Evolutionary conservation across 306 rosid species (phyloP).

Genomic region (Vicia faba): DNA sequence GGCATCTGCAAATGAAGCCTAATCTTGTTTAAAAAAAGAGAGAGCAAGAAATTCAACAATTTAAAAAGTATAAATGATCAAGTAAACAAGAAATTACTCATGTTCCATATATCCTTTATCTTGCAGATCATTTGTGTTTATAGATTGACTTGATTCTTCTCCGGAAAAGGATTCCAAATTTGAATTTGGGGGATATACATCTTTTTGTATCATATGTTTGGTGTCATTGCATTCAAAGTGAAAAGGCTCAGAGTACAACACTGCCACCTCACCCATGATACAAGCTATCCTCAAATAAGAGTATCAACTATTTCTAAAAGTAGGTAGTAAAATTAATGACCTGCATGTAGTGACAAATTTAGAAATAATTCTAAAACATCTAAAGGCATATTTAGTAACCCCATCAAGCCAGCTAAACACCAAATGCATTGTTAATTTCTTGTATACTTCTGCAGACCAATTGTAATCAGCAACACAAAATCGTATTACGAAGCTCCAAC

Average conservation of each 20-base stretch:
- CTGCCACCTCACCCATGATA: conserved; percentile 61
- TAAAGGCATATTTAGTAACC: conserved; percentile 64
- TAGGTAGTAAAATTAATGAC: conserved; percentile 55
- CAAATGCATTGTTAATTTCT: conserved; percentile 66
- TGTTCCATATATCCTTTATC: conserved; percentile 66
- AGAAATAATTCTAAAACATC: conserved; percentile 54
- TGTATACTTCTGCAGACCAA: conserved; percentile 70
- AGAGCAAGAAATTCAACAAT: neutral
- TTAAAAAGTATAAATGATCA: neutral
- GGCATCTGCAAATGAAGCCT: conserved; percentile 60
- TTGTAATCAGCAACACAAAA: conserved; percentile 78
- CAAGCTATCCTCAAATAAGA: conserved; percentile 40
- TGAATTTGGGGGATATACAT: conserved; percentile 33
- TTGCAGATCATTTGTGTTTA: conserved; percentile 27
- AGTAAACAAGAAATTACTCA: conserved; percentile 54
- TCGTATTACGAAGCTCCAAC: conserved; percentile 66
- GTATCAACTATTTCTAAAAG: conserved; percentile 48
- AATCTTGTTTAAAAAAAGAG: conserved; percentile 1
- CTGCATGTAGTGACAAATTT: conserved; percentile 66
- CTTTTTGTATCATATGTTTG: conserved; percentile 40
- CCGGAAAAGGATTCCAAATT: conserved; percentile 34
- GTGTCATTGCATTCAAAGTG: conserved; percentile 49
- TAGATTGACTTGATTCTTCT: conserved; percentile 46
- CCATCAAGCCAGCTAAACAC: conserved; percentile 68
- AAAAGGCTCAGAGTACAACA: conserved; percentile 50